Conservation (phyloP, 305 asterid species). For the Ajuga reptans region DNA sequence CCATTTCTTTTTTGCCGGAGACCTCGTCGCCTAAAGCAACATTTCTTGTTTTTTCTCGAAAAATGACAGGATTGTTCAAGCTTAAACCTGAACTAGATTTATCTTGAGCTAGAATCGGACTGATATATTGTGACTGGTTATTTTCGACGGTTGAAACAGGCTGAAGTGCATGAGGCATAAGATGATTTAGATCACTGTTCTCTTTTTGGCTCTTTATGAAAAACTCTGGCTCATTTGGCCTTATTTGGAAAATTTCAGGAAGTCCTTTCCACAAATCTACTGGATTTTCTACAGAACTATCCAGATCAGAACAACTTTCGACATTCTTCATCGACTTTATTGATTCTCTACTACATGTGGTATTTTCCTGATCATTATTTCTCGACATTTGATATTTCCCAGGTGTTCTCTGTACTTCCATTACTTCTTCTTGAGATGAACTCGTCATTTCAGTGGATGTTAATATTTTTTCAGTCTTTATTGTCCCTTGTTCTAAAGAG, state of each 20-base stretch:
- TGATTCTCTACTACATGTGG: conserved; percentile 25
- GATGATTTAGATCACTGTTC: conserved; percentile 19
- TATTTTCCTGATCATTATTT: conserved; percentile 31
- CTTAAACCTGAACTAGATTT: conserved; percentile 20
- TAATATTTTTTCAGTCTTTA: conserved; percentile 24
- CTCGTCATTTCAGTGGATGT: conserved; percentile 34
- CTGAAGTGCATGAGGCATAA: conserved; percentile 15
- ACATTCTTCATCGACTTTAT: conserved; percentile 20
- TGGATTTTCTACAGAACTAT: conserved; percentile 23
- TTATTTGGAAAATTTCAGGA: conserved; percentile 23
- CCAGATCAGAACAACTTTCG: conserved; percentile 23
- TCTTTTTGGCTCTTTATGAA: conserved; percentile 34
- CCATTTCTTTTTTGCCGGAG: conserved; percentile 14
- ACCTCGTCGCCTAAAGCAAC: conserved; percentile 20
- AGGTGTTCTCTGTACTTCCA: conserved; percentile 27
- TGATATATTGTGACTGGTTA: conserved; percentile 20
- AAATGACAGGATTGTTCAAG: conserved; percentile 18
- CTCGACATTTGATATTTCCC: conserved; percentile 20
- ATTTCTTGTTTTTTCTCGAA: conserved; percentile 18
- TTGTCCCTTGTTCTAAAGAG: conserved; percentile 28
- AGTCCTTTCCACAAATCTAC: conserved; percentile 24
- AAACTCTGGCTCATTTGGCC: conserved; percentile 28
- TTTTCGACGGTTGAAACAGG: conserved; percentile 22
- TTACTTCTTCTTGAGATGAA: conserved; percentile 29
- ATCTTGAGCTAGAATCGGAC: conserved; percentile 22